These are phyloP conservation scores for Cyathus striatus DNA, from an alignment of 768 basidiomycete genomes.

Conservation along the genomic window DNA sequence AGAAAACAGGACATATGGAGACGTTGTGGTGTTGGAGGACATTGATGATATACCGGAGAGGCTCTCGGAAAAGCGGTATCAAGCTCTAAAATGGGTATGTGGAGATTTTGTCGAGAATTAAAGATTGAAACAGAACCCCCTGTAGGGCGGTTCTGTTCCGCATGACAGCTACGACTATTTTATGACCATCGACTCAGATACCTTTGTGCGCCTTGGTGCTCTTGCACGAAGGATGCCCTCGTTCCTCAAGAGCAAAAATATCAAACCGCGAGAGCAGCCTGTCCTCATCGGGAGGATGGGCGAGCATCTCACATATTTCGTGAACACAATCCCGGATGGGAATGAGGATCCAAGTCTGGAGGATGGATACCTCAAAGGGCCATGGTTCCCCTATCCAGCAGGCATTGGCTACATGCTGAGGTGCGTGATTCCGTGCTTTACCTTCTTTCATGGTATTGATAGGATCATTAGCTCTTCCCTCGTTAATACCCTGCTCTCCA, in stretches of 20 bases:
- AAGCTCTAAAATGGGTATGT: background rate
- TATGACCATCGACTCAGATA: background rate
- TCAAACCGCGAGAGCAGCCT: background rate
- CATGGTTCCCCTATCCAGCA: background rate
- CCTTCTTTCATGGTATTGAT: background rate
- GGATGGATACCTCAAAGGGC: background rate
- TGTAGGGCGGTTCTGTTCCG: background rate
- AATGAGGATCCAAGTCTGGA: background rate
- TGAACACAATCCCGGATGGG: background rate
- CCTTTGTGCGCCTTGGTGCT: background rate
- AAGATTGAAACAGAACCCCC: background rate
- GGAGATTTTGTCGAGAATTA: background rate
- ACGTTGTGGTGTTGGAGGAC: background rate
- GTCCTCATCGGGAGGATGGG: background rate
- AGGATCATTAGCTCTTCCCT: background rate
- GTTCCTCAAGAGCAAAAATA: background rate
- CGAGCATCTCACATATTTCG: background rate
- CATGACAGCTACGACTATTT: background rate
- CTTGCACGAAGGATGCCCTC: background rate
- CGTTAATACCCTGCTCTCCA: background rate
- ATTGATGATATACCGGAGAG: background rate
- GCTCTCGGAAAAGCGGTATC: background rate
- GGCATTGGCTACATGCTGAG: constrained; percentile 1
- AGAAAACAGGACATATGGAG: background rate
- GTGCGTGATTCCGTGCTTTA: background rate